Conservation (phyloP, 2,329 filamentous ascomycete species). For the Epichloe uncinata region DNA sequence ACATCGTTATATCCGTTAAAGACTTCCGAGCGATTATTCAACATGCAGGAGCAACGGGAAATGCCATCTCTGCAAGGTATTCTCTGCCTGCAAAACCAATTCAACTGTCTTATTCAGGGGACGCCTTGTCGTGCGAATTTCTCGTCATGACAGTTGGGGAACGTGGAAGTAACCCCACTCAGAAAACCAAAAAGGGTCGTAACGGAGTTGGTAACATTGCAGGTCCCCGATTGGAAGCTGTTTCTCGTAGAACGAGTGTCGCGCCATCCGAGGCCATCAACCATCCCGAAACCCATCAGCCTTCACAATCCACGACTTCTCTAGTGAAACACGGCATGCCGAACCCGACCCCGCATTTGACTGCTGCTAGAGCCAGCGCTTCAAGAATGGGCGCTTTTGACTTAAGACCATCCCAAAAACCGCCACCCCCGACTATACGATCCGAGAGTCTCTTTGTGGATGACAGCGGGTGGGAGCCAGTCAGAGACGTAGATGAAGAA, state of each 20-base stretch:
- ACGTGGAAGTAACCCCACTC: slow-evolving; percentile 32
- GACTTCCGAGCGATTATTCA: slow-evolving; percentile 70
- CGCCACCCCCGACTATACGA: slow-evolving; percentile 43
- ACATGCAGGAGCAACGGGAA: slow-evolving; percentile 57
- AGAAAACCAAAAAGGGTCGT: slow-evolving; percentile 33
- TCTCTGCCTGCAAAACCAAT: slow-evolving; percentile 59
- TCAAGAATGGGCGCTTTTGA: slow-evolving; percentile 26
- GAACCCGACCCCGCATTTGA: slow-evolving; percentile 20
- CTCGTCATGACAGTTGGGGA: slow-evolving; percentile 74
- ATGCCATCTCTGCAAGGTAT: slow-evolving; percentile 54
- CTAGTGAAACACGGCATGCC: slow-evolving; percentile 5
- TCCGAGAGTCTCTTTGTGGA: slow-evolving; percentile 64
- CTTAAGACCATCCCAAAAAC: slow-evolving; percentile 39
- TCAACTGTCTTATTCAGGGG: slow-evolving; percentile 56
- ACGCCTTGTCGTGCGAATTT: slow-evolving; percentile 61
- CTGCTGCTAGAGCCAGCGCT: slow-evolving; percentile 21
- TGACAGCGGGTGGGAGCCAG: slow-evolving; percentile 63
- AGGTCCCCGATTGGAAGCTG: slow-evolving; percentile 33
- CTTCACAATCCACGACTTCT: slow-evolving; percentile 2
- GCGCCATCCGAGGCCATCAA: slow-evolving; percentile 22
- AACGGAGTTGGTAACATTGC: slow-evolving; percentile 23
- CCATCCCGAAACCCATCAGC: slow-evolving; percentile 10
- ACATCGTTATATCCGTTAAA: slow-evolving; percentile 70
- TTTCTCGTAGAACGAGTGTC: slow-evolving; percentile 30
- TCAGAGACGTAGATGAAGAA: slow-evolving; percentile 45